Percentiles rank a stretch among this genome's conserved stretches.
phyloP scores from a whole-genome alignment of 805 yeast species.

The Metschnikowia arizonensis region DNA sequence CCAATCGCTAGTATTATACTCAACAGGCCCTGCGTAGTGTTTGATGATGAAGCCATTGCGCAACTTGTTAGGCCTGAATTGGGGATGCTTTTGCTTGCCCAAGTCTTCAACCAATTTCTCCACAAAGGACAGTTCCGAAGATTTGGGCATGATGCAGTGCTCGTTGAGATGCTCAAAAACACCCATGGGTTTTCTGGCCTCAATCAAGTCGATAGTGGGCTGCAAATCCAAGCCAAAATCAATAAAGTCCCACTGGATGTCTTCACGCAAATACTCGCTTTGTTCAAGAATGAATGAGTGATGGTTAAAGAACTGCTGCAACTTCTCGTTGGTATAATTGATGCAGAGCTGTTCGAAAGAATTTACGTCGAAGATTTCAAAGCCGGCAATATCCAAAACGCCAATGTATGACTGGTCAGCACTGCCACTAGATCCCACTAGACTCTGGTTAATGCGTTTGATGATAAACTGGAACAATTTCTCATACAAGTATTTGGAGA shows the following conservation, averaged over 20 bases:
- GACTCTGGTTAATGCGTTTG: constrained; percentile 63
- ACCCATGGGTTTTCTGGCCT: constrained; percentile 70
- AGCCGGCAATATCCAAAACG: constrained; percentile 59
- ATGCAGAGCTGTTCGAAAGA: constrained; percentile 60
- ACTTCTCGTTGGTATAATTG: constrained; percentile 56
- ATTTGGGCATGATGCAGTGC: constrained; percentile 91
- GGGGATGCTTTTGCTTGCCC: constrained; percentile 40
- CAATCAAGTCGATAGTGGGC: constrained; percentile 90
- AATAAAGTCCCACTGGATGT: constrained; percentile 66
- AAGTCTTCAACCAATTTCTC: constrained; percentile 71
- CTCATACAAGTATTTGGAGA: constrained; percentile 85
- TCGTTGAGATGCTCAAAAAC: constrained; percentile 85
- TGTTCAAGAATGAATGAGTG: constrained; percentile 60
- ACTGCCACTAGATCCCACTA: constrained; percentile 28
- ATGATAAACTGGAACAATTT: constrained; percentile 76
- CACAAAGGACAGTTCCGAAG: constrained; percentile 77
- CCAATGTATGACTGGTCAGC: constrained; percentile 43
- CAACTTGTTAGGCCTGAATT: constrained; percentile 70
- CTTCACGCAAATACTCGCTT: constrained; percentile 55
- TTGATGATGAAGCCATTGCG: constrained; percentile 76
- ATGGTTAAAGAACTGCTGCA: constrained; percentile 60
- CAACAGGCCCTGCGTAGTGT: constrained; percentile 97
- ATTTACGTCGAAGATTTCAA: constrained; percentile 54
- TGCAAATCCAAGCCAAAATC: constrained; percentile 95
- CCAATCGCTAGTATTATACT: constrained; percentile 90